These are phyloP conservation scores for Leccinum olivaceoglutinosum DNA, from an alignment of 1,284 basidiomycete genomes.

Conservation along the genomic window DNA sequence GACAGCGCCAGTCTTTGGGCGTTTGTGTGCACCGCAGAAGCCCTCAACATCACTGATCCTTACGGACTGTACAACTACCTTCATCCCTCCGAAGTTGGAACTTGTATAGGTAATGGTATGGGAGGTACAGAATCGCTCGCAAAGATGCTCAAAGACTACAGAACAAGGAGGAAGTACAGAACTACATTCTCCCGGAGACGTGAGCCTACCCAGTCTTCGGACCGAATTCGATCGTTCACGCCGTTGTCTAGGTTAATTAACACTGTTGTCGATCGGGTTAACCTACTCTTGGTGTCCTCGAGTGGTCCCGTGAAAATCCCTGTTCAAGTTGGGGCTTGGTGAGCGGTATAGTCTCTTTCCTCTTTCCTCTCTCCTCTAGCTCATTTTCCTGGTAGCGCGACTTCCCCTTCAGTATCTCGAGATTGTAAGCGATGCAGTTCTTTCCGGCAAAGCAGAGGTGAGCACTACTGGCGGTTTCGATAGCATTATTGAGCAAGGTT, in stretches of 20 bases:
- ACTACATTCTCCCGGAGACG: conserved; percentile 97
- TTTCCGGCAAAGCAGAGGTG: conserved; percentile 95
- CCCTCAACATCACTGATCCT: conserved; percentile 93
- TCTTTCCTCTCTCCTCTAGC: neutral
- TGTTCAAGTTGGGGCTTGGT: conserved; percentile 85
- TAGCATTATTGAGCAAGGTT: conserved; percentile 95
- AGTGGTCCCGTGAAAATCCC: conserved; percentile 98
- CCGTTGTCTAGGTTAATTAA: conserved; percentile 77
- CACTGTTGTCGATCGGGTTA: conserved; percentile 96
- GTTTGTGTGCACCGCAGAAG: conserved; percentile 89
- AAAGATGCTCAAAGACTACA: conserved; percentile 96
- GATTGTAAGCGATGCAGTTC: conserved; percentile 93
- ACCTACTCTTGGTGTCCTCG: conserved; percentile 88
- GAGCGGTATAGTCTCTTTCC: conserved; percentile 23
- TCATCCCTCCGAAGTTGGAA: conserved; percentile 94
- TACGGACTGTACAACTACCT: conserved; percentile 96
- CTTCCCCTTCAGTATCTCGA: conserved; percentile 94
- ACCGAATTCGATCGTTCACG: conserved; percentile 15
- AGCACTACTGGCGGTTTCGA: conserved; percentile 99
- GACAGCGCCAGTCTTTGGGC: conserved; percentile 97
- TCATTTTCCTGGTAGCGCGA: conserved; percentile 58
- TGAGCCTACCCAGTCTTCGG: conserved; percentile 34
- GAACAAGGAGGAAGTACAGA: conserved; percentile 96
- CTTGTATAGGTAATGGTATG: conserved; percentile 93
- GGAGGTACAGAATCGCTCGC: conserved; percentile 86